phyloP scores from a whole-genome alignment of 805 yeast genomes.

The Hemisphaericaspora nanyangensis region DNA sequence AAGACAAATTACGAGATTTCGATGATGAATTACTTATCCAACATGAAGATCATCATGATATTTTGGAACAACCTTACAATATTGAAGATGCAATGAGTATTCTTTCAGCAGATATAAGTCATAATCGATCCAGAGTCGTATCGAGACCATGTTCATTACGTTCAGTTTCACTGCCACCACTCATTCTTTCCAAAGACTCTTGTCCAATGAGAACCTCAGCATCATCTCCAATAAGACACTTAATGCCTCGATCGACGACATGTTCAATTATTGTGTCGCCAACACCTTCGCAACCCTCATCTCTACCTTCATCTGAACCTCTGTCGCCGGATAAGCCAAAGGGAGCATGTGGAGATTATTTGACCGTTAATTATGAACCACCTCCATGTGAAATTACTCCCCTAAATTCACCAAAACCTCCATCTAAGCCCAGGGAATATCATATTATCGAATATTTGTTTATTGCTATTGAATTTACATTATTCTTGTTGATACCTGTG shows the following conservation, averaged over 20 bases:
- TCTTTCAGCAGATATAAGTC: slow-evolving; percentile 4
- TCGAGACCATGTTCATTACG: not conserved
- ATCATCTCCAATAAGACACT: not conserved
- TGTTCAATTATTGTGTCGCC: not conserved
- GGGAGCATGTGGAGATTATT: not conserved
- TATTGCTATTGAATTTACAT: slow-evolving; percentile 9
- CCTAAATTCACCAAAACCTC: not conserved
- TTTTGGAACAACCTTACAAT: slow-evolving; percentile 13
- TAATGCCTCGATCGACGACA: not conserved
- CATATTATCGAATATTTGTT: slow-evolving; percentile 6
- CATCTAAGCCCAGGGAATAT: not conserved
- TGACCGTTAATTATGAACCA: not conserved
- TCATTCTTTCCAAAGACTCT: not conserved
- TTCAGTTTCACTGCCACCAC: not conserved
- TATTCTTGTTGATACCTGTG: slow-evolving; percentile 14
- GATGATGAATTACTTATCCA: slow-evolving; percentile 9
- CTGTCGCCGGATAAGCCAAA: not conserved
- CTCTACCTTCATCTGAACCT: not conserved
- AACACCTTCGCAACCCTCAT: not conserved
- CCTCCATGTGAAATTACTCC: not conserved
- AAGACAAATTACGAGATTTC: slow-evolving; percentile 10
- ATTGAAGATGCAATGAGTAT: slow-evolving; percentile 21
- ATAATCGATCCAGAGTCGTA: slow-evolving; percentile 2
- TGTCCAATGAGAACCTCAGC: not conserved
- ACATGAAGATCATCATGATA: slow-evolving; percentile 2